These are phyloP conservation scores for Austropuccinia psidii DNA, from an alignment of 1,284 basidiomycete species.

Conservation along the genomic window DNA sequence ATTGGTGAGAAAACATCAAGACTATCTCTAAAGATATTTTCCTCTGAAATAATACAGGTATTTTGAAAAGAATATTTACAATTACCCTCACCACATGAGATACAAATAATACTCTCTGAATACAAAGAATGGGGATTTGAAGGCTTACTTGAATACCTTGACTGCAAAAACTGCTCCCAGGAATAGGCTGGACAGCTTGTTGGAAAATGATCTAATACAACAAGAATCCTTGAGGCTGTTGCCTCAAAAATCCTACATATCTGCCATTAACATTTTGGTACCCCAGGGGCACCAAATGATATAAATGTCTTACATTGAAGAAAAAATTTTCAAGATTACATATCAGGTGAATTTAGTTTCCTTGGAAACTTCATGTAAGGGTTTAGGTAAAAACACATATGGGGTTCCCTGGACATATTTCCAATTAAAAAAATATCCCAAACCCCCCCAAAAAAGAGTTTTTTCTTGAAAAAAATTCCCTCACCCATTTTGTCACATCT, in stretches of 20 bases:
- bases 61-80: neutral
- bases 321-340: neutral
- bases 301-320: neutral
- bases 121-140: neutral
- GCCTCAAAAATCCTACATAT: neutral
- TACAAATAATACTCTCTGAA: neutral
- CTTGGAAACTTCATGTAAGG: no score
- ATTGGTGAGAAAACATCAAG: neutral
- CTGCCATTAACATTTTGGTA: slow-evolving; percentile 6
- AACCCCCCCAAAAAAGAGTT: no score
- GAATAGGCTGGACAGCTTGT: neutral
- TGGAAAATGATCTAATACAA: no score
- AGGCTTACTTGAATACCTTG: neutral
- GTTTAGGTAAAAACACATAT: no score
- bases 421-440: no score
- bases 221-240: slow-evolving; percentile 3
- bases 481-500: no score
- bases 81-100: neutral
- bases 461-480: no score
- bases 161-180: neutral
- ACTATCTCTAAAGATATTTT: neutral
- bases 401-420: no score
- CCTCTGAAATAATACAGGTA: neutral
- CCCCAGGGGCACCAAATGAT: slow-evolving; percentile 1
- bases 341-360: no score